Evolutionary conservation across 495 filamentous ascomycete species (phyloP).

Genomic region (Trichoderma virens): DNA sequence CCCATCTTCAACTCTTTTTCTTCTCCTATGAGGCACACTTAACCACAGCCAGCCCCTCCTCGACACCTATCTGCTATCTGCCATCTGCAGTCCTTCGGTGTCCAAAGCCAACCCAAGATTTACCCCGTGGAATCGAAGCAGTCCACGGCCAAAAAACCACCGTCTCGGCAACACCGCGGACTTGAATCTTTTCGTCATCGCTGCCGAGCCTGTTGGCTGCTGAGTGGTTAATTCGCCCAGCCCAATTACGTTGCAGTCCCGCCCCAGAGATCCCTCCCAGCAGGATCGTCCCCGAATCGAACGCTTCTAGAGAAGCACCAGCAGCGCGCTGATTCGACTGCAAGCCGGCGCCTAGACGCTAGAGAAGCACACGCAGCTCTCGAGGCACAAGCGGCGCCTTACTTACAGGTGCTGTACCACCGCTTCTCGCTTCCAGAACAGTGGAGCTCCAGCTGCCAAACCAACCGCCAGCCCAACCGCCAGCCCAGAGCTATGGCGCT

Average conservation of each 20-base stretch:
- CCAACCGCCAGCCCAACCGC: neutral
- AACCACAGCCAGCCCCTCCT: too few species aligned
- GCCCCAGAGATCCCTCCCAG: neutral
- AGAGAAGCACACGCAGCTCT: neutral
- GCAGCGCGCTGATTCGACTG: neutral
- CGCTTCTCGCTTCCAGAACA: neutral
- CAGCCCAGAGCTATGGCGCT: neutral
- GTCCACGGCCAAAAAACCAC: neutral
- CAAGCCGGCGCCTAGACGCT: neutral
- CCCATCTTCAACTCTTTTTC: too few species aligned
- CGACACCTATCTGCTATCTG: too few species aligned
- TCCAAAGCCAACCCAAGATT: too few species aligned
- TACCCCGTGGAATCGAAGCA: too few species aligned
- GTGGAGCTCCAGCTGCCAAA: neutral
- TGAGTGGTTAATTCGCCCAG: neutral
- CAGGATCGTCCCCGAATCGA: slow-evolving; percentile 2
- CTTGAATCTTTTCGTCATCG: neutral
- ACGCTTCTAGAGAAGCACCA: neutral
- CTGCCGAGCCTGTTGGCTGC: neutral
- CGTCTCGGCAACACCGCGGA: neutral
- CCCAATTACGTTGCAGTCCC: neutral
- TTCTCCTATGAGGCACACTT: too few species aligned
- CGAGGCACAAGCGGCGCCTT: too few species aligned
- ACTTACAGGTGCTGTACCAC: neutral
- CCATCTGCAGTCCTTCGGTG: too few species aligned